A percentile compares a stretch with the other conserved stretches of the same genome.
Conservation (phyloP, 805 yeast species). For the Scheffersomyces coipomensis region DNA sequence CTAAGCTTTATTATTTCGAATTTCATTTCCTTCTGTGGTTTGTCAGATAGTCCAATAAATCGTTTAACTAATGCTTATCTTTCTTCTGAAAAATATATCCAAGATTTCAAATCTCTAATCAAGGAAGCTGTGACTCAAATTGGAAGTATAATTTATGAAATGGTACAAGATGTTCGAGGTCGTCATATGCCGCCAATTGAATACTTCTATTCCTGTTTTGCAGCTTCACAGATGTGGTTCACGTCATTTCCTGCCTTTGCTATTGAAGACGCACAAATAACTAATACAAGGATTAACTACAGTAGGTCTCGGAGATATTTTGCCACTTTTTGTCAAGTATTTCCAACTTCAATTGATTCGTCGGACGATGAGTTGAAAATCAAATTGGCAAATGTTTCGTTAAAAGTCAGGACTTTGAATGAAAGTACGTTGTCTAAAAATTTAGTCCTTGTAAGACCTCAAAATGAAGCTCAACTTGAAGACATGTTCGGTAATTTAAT, state of each 20-base stretch:
- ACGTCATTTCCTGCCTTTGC: background rate
- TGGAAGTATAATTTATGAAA: too few relatives aligned
- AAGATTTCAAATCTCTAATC: background rate
- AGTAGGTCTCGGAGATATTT: background rate
- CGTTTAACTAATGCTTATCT: background rate
- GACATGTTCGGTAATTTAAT: background rate
- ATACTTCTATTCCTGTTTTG: background rate
- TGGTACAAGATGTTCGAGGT: background rate
- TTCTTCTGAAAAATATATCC: background rate
- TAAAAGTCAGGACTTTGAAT: background rate
- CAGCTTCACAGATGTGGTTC: background rate
- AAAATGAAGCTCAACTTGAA: background rate
- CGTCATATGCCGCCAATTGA: too few relatives aligned
- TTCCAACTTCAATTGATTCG: background rate
- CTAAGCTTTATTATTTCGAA: background rate
- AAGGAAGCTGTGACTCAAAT: background rate
- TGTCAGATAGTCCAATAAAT: background rate
- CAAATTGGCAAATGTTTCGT: background rate
- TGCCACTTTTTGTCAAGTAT: background rate
- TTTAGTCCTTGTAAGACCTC: background rate
- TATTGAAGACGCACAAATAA: background rate
- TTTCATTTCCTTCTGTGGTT: background rate
- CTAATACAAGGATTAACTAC: background rate
- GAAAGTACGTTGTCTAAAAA: background rate
- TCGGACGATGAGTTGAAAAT: background rate